phyloP scores from a whole-genome alignment of 2,329 filamentous ascomycete species.

The Verruconis gallopava region DNA sequence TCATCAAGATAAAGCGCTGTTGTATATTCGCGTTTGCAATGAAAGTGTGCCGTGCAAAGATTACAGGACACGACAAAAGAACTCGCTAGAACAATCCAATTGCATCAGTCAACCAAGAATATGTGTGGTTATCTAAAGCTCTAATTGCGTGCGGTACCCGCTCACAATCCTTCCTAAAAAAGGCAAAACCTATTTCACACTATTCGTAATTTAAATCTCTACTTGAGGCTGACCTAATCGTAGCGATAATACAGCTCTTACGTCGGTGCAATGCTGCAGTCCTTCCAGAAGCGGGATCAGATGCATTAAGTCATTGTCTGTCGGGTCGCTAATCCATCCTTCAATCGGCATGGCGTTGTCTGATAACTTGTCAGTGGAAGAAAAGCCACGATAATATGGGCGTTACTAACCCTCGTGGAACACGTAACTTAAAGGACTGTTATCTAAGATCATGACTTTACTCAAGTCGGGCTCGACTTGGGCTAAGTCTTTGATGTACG shows the following conservation, averaged over 20 bases:
- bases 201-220: slow-evolving; percentile 11
- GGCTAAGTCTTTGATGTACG: slow-evolving; percentile 95
- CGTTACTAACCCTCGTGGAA: slow-evolving; percentile 80
- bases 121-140: too few species aligned
- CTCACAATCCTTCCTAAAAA: too few species aligned
- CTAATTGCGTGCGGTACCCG: too few species aligned
- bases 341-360: slow-evolving; percentile 99
- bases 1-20: too few species aligned
- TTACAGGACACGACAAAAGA: too few species aligned
- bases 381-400: too few species aligned
- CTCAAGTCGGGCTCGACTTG: slow-evolving; percentile 93
- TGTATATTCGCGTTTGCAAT: too few species aligned
- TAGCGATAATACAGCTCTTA: slow-evolving; percentile 77
- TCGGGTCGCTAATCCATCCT: slow-evolving; percentile 98
- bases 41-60: too few species aligned
- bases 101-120: too few species aligned
- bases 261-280: slow-evolving; percentile 91
- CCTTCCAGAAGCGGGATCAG: slow-evolving; percentile 86
- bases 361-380: slow-evolving; percentile 29
- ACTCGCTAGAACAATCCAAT: too few species aligned
- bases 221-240: slow-evolving; percentile 59
- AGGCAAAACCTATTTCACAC: too few species aligned
- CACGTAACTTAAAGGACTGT: slow-evolving; percentile 94
- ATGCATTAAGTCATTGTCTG: slow-evolving; percentile 88
- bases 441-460: slow-evolving; percentile 98